These are phyloP conservation scores for Davidsoniella neocaledoniae DNA, from an alignment of 2,329 filamentous ascomycete species.

Conservation along the genomic window DNA sequence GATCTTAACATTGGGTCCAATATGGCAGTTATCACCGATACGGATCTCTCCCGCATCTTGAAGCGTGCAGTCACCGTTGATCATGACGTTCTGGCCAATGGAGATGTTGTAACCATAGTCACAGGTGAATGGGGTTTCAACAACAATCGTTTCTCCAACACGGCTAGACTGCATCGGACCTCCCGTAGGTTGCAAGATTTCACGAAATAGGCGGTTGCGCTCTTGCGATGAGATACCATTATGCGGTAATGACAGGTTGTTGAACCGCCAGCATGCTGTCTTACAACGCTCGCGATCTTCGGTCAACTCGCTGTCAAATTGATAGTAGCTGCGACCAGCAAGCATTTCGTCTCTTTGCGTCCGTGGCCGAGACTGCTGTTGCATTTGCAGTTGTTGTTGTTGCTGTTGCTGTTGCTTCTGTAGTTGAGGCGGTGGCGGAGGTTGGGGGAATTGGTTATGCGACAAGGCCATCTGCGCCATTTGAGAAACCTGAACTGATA, in stretches of 20 bases:
- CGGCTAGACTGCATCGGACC: constrained; percentile 33
- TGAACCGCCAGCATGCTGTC: constrained; percentile 68
- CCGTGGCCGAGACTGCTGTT: constrained; percentile 19
- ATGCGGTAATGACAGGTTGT: constrained; percentile 62
- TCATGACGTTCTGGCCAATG: constrained; percentile 69
- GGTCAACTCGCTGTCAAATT: constrained; percentile 60
- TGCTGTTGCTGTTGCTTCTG: neutral
- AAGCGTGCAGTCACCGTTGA: constrained; percentile 71
- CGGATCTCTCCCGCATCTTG: constrained; percentile 71
- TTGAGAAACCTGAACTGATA: constrained; percentile 21
- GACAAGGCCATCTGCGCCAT: constrained; percentile 40
- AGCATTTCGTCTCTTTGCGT: constrained; percentile 89
- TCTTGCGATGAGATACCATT: constrained; percentile 54
- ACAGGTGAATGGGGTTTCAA: constrained; percentile 80
- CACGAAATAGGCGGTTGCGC: constrained; percentile 50
- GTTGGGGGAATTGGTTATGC: constrained; percentile 32
- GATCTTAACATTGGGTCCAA: constrained; percentile 75
- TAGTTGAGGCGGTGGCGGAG: constrained; percentile 13
- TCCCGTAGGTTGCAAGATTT: constrained; percentile 52
- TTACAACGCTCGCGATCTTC: constrained; percentile 75
- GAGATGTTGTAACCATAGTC: constrained; percentile 93
- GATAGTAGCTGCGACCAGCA: constrained; percentile 58
- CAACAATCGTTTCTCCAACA: constrained; percentile 57
- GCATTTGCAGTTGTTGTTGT: constrained; percentile 11
- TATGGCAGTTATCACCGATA: constrained; percentile 61